phyloP scores from a whole-genome alignment of 371 early-diverging fungal genomes.

The Rhizopus sp. region DNA sequence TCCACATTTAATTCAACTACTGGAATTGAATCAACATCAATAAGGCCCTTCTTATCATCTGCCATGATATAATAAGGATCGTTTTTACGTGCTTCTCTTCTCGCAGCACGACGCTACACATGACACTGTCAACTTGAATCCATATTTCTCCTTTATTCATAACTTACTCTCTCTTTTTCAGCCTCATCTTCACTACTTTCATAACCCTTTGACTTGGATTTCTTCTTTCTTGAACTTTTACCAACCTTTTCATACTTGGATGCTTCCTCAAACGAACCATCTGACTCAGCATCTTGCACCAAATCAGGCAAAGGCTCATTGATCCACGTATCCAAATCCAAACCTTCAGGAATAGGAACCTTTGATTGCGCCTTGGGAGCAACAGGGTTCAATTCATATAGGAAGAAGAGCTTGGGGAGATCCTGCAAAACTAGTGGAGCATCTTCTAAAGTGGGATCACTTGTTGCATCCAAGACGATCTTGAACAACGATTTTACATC shows the following conservation, averaged over 20 bases:
- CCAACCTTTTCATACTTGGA: neutral
- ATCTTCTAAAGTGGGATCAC: conserved; percentile 14
- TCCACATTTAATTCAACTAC: conserved; percentile 75
- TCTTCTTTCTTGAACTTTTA: conserved; percentile 22
- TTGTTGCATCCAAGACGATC: conserved; percentile 43
- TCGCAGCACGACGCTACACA: conserved; percentile 58
- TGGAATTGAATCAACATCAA: conserved; percentile 82
- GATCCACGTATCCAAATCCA: conserved; percentile 86
- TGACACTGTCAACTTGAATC: neutral
- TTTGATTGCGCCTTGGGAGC: conserved; percentile 90
- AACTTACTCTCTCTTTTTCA: conserved; percentile 33
- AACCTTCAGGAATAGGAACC: conserved; percentile 86
- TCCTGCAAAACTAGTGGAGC: conserved; percentile 47
- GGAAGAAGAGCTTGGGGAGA: conserved; percentile 67
- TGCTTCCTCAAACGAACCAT: conserved; percentile 31
- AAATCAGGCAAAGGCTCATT: conserved; percentile 70
- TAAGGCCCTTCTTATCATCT: conserved; percentile 23
- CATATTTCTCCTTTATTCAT: neutral
- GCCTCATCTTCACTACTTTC: conserved; percentile 43
- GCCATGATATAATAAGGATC: conserved; percentile 79
- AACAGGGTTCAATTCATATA: conserved; percentile 90
- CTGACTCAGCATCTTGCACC: conserved; percentile 43
- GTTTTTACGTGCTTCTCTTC: conserved; percentile 61
- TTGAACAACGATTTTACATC: conserved; percentile 57
- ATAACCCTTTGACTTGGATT: conserved; percentile 32